These are phyloP conservation scores for Chaetoceros muelleri DNA, from an alignment of 108 stramenopile genomes.

Conservation along the genomic window DNA sequence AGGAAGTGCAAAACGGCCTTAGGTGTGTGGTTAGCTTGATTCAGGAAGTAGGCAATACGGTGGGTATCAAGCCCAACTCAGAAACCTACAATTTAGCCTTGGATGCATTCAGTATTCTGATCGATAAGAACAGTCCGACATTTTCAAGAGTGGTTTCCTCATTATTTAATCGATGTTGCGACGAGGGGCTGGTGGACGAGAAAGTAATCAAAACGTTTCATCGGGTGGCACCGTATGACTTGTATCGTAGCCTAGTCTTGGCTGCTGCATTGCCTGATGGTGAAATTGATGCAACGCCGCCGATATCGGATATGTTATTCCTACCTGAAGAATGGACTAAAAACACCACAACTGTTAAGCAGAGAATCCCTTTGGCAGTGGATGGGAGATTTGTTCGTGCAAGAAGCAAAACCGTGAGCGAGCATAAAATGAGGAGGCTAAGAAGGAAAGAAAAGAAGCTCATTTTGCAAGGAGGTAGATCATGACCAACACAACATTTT, in stretches of 20 bases:
- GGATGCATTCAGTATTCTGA: conserved; percentile 37
- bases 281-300: conserved; percentile 7
- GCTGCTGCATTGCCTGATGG: not conserved
- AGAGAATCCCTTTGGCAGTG: conserved; percentile 48
- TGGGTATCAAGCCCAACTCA: conserved; percentile 35
- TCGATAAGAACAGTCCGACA: conserved; percentile 26
- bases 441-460: conserved; percentile 42
- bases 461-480: conserved; percentile 55
- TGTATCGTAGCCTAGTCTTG: conserved; percentile 49
- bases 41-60: conserved; percentile 28
- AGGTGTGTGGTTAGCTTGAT: conserved; percentile 29
- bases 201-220: conserved; percentile 41
- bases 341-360: conserved; percentile 35
- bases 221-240: conserved; percentile 29
- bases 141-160: conserved; percentile 44
- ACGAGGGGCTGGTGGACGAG: conserved; percentile 57
- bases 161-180: conserved; percentile 53
- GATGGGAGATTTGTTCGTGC: conserved; percentile 43
- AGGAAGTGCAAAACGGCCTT: conserved; percentile 10
- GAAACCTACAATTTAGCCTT: conserved; percentile 47
- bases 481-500: too few species aligned
- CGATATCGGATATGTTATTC: conserved; percentile 30
- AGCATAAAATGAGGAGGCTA: conserved; percentile 61
- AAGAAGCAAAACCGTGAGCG: conserved; percentile 44
- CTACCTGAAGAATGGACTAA: conserved; percentile 68